Evolutionary conservation across 1,284 basidiomycete species (phyloP), one percentile per base, ranked within the genome.

Genomic region (Caloboletus firmus): DNA sequence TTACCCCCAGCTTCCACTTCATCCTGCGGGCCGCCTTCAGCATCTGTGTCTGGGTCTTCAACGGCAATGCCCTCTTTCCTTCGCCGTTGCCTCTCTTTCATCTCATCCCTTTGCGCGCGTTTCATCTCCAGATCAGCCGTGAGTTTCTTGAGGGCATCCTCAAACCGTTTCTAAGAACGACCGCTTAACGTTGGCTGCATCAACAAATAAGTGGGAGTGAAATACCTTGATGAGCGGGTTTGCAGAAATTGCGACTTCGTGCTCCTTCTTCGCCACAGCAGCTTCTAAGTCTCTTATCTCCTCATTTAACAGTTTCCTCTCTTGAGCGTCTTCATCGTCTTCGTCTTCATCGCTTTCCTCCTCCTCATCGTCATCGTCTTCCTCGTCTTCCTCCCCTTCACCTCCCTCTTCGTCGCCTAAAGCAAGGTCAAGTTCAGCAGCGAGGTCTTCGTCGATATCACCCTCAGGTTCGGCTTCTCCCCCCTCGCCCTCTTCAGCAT

Each of bases 271-370:
- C 45, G 86, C 81, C 20, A 97, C 89, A 9, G 92, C 93, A 45
- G 85, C 84, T 71, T 97, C 92, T 57, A 97, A 74, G 68, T 95
- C 93, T 51, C 87, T 80, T 59, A 96, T 94, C 72, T 97, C 95
- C 67, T 93, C 92, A 56, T 88, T 89, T 61, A 96, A 74, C 49
- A 95, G 72, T 64, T 89, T 90, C 68, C 85, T 84, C 46, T 88
- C 85, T 68, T 91, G 88, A 8, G 80, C 82, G 51, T 85, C 82
- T 30, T 85, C 81, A 32, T 84, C 86, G 39, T 86, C 86, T 36
- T 91, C 89, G 34, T 85, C 83, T 17, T 79, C 82, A 45, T 87
- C 85, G 4, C 88, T 85, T 9, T 88, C 87, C 0, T 75, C 85
- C 28, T 83, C 84, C 0, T 85, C 85, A 0, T 87, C 85, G 0